These are phyloP conservation scores for Copromyces sp. DNA, from an alignment of 495 filamentous ascomycete species.

Conservation along the genomic window DNA sequence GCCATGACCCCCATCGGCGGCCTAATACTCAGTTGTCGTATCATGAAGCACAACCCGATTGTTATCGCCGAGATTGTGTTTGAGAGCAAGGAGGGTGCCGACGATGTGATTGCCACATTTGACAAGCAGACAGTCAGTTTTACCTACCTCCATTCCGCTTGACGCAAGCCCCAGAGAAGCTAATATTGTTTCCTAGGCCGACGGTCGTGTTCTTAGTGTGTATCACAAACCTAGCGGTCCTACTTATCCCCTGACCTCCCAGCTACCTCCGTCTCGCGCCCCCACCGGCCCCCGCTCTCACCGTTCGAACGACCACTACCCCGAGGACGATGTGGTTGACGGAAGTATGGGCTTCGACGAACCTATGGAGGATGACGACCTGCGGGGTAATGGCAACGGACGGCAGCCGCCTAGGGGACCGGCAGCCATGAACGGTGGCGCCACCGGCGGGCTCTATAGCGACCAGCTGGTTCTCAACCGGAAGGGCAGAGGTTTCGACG, in stretches of 20 bases:
- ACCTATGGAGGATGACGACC: conserved; percentile 38
- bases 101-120: conserved; percentile 72
- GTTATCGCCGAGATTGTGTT: conserved; percentile 85
- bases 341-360: conserved; percentile 53
- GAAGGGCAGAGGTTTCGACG: conserved; percentile 26
- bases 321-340: conserved; percentile 41
- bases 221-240: conserved; percentile 45
- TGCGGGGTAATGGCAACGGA: conserved; percentile 2
- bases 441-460: conserved; percentile 15
- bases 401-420: conserved; percentile 8
- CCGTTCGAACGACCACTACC: conserved; percentile 3
- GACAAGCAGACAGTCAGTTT: conserved; percentile 70
- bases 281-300: conserved; percentile 24
- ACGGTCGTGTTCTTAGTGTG: conserved; percentile 72
- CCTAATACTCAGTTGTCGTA: conserved; percentile 57
- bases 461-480: conserved; percentile 15
- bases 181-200: conserved; percentile 46
- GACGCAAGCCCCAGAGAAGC: background rate
- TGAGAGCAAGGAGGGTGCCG: conserved; percentile 63
- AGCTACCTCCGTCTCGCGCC: conserved; percentile 11
- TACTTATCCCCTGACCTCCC: background rate
- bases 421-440: background rate
- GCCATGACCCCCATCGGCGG: conserved; percentile 67
- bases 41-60: conserved; percentile 59
- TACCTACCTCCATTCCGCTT: background rate